Base-by-base conservation (phyloP, 2,329 filamentous ascomycete genomes). In the Alternaria metachromatica region DNA sequence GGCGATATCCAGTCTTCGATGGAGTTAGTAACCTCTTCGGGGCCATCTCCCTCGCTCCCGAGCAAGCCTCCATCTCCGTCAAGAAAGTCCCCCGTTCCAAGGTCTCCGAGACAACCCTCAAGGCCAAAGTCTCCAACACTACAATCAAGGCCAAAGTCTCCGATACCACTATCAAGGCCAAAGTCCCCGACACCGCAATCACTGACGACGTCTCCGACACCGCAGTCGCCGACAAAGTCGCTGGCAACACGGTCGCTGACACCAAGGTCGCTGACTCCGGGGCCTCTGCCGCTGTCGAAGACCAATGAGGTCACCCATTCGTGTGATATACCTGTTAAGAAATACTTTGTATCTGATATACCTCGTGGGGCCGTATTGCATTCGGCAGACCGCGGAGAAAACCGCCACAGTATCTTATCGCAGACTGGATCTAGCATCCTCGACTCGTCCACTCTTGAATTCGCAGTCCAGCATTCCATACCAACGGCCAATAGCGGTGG, bases 391-490 rank as follows among this genome's bases (percentile, higher is more conserved):
- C 30, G n/a, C 11, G 30, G 30, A 12, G 18, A 55, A 11, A 71
- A 72, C 15, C 63, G 70, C 3, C 58, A 68, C 51, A 78, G 71
- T 48, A 69, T 68, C 30, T 44, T 76, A 15, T 78, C 76, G 20
- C 71, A 76, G 26, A 67, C 66, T 33, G 68, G 62, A 48, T 70
- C 74, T 5, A 74, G 69, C 48, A 62, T 76, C 20, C 51, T 76
- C 15, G 69, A 78, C 60, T 78, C 76, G 25, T 77, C 76, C 10
- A 76, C 76, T n/a, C 65, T 78, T 28, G 67, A 77, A 9, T 75
- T 78, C 41, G 73, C 73, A 7, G 64, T 76, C 13, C 67, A 61
- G 51, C 74, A 70, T 41, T 77, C 75, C 2, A 76, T 76, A 20
- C 74, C 75, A n/a, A 69, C 73, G 23, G 72, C 72, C 8, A 70